Percentiles rank a stretch among this genome's conserved stretches.
Conservation (phyloP, 2,329 filamentous ascomycete species). For the Verticillium longisporum region DNA sequence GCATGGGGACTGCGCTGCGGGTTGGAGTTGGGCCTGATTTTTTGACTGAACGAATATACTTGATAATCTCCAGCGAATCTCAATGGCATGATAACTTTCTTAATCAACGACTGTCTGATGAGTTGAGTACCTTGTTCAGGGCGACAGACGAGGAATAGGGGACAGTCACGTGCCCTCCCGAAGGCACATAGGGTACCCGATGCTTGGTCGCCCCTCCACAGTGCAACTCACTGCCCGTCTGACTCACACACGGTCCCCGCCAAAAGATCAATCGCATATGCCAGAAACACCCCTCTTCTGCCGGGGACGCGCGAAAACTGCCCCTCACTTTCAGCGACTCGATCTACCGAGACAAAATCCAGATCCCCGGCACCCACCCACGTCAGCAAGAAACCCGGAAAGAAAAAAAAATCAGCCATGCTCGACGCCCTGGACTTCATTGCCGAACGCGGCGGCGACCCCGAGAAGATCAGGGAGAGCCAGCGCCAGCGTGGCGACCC, state of each 20-base stretch:
- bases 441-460: slow-evolving; percentile 81
- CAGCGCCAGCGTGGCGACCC: slow-evolving; percentile 76
- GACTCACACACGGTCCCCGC: background rate
- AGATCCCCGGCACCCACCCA: slow-evolving; percentile 1
- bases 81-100: no score
- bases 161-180: background rate
- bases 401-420: slow-evolving; percentile 37
- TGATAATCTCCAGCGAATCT: no score
- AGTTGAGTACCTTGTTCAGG: no score
- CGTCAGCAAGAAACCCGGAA: background rate
- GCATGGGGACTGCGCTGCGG: no score
- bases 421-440: slow-evolving; percentile 76
- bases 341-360: background rate
- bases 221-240: background rate
- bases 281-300: background rate
- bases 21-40: no score
- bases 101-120: no score
- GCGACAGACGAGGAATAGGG: background rate
- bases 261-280: background rate
- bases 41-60: no score
- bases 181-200: background rate
- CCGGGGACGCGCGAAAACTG: background rate
- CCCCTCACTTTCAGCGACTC: background rate
- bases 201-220: background rate
- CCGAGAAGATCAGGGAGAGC: slow-evolving; percentile 84